Base-by-base conservation (phyloP, 768 basidiomycete species). In the Rhodocollybia butyracea region DNA sequence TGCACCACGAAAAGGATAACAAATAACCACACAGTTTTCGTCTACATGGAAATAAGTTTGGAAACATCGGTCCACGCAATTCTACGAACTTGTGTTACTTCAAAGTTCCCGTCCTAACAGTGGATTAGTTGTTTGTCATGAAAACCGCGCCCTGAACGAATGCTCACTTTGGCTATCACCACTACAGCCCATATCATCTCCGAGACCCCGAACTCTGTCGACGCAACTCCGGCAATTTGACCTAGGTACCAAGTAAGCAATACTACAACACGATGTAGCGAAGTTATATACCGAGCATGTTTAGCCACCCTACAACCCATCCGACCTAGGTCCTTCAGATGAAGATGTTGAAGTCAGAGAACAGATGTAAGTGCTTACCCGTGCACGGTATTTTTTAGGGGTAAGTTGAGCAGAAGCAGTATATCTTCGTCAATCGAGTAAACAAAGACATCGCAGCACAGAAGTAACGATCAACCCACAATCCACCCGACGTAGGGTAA, bases 121-220 rank as follows among this genome's bases (percentile, higher is more conserved):
- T n/a, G n/a, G n/a, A 31, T 53, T 46, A 47, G 11, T 26, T 24
- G 19, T 56, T 41, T 48, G 24, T 31, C 57, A 54, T 21, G 46
- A 51, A 56, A 19, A 56, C 57, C n/a, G n/a, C n/a, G n/a, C n/a
- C n/a, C n/a, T n/a, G n/a, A n/a, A n/a, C n/a, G 26, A 32, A 39
- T 5, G 46, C 64, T 32, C 52, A 74, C 83, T 64, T 75, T 82
- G 51, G 78, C 83, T 42, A 89, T 68, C 19, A 76, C 78, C 31
- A 85, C 86, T n/a, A n/a, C n/a, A n/a, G n/a, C n/a, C n/a, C n/a
- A n/a, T n/a, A n/a, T n/a, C n/a, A n/a, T n/a, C n/a, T 4, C 89
- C 90, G 17, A 84, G 83, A 90, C 76, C 26, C 90, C 90, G 63
- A 90, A 93, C 67, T 93, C 90, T 0, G 90, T 92, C 2, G 88